A percentile compares a stretch with the other conserved stretches of the same genome.
phyloP scores from a whole-genome alignment of 2,329 filamentous ascomycete species.

The Curvularia sp. region DNA sequence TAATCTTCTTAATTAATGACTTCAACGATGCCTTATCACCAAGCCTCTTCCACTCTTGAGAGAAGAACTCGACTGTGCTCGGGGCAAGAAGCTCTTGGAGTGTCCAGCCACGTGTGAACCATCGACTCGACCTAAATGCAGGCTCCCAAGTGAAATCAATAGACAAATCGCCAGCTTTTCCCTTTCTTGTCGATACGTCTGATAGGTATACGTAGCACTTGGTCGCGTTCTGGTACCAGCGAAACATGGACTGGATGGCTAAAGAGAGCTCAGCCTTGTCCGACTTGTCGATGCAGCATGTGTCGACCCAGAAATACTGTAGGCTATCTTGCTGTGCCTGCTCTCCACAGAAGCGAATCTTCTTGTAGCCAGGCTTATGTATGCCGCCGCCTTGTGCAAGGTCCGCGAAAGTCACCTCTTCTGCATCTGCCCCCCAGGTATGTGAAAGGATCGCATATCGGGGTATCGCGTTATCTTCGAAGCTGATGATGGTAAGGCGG shows the following conservation, averaged over 20 bases:
- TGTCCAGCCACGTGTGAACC: too few species aligned
- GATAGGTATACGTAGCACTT: conserved; percentile 3
- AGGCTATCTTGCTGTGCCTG: conserved; percentile 2
- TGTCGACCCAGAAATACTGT: conserved; percentile 17
- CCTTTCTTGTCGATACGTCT: background rate
- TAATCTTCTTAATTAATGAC: background rate
- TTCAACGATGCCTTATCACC: background rate
- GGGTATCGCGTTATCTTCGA: conserved; percentile 7
- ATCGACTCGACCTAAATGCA: conserved; percentile 1
- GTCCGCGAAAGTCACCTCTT: conserved; percentile 39
- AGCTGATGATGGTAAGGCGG: conserved; percentile 7
- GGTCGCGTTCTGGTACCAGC: conserved; percentile 4
- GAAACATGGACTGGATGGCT: conserved; percentile 6
- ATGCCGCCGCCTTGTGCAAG: conserved; percentile 11
- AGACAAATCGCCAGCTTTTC: background rate
- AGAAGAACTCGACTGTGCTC: background rate
- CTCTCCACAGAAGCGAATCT: conserved; percentile 9
- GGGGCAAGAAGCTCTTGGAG: conserved; percentile 12
- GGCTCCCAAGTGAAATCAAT: background rate
- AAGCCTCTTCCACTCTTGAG: background rate
- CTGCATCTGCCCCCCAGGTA: conserved; percentile 31
- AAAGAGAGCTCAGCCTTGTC: background rate
- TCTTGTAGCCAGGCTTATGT: conserved; percentile 7
- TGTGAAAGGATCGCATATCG: conserved; percentile 39
- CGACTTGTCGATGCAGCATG: conserved; percentile 7